Evolutionary conservation across 352 stramenopile genomes (phyloP), one percentile per base, ranked within the genome.

Genomic region (Lagenidium giganteum): DNA sequence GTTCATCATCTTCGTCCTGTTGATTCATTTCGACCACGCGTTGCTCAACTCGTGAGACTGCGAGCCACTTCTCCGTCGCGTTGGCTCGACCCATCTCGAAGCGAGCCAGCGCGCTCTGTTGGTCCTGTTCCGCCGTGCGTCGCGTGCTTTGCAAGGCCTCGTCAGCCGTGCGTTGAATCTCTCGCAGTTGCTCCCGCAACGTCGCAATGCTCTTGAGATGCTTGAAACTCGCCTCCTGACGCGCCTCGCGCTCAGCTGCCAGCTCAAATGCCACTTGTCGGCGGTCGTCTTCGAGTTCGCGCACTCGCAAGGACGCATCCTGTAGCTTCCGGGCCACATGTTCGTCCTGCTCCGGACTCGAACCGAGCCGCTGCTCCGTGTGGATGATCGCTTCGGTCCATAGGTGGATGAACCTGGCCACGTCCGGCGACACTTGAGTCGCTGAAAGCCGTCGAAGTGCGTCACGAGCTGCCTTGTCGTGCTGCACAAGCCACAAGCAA

Each of bases 211-310:
- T 70, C 32, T 52, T 40, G 17, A 50, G 41, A 33, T 72, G 63
- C 29, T 63, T 68, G 11, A 54, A 29, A 12, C 46, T 51, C 46
- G 68, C 65, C 3, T 24, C 30, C 14, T 47, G 37, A 3, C 61
- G 67, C 8, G 57, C 43, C 17, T 79, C 65, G 1, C 57, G 64
- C 37, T 67, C 60, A 14, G 61, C 47, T 8, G 47, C 17, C 4
- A 90, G 67, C 41, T 90, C 77, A 28, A 86, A 83, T 16, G 45
- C 45, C 9, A 85, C 54, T 48, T 87, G 77, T 31, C 67, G 64
- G 8, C 67, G 53, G 41, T 90, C 74, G 51, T 87, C 70, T 33
- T 86, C 67, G 5, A 56, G 48, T 26, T 90, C 77, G 13, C 69
- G 67, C 28, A 90, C 61, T 5, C 71, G 71, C 39, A 80, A 30